Percentiles rank a stretch among this genome's conserved stretches.
Conservation (phyloP, 1,284 basidiomycete species). For the Ganoderma lucidum region DNA sequence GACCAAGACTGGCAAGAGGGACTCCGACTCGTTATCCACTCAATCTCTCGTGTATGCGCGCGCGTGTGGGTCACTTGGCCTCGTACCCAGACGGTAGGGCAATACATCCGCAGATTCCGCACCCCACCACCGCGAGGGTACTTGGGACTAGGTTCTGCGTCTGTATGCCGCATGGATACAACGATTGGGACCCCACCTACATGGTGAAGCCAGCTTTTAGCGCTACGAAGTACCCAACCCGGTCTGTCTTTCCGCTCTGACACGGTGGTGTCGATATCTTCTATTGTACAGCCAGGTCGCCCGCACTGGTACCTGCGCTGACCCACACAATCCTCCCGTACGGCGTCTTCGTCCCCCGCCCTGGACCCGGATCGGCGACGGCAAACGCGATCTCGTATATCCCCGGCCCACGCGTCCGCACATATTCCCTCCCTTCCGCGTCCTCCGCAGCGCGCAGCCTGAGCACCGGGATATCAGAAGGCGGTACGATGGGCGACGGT, state of each 20-base stretch:
- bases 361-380: slow-evolving; percentile 42
- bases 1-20: no score
- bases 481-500: slow-evolving; percentile 9
- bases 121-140: no score
- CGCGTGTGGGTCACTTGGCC: no score
- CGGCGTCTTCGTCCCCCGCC: slow-evolving; percentile 47
- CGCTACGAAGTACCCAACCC: no score
- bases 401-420: slow-evolving; percentile 45
- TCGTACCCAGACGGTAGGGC: no score
- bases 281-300: neutral
- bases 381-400: slow-evolving; percentile 61
- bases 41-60: neutral
- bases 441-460: slow-evolving; percentile 47
- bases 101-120: no score
- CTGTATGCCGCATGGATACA: no score
- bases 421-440: slow-evolving; percentile 46
- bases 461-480: slow-evolving; percentile 39
- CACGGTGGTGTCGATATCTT: neutral
- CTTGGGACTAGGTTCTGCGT: no score
- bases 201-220: no score
- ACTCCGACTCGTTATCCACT: no score
- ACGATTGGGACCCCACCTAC: no score
- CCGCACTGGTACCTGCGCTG: neutral
- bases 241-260: neutral
- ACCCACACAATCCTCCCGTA: slow-evolving; percentile 55